These are phyloP conservation scores for Striga asiatica DNA, from an alignment of 257 asterid species.

Conservation along the genomic window DNA sequence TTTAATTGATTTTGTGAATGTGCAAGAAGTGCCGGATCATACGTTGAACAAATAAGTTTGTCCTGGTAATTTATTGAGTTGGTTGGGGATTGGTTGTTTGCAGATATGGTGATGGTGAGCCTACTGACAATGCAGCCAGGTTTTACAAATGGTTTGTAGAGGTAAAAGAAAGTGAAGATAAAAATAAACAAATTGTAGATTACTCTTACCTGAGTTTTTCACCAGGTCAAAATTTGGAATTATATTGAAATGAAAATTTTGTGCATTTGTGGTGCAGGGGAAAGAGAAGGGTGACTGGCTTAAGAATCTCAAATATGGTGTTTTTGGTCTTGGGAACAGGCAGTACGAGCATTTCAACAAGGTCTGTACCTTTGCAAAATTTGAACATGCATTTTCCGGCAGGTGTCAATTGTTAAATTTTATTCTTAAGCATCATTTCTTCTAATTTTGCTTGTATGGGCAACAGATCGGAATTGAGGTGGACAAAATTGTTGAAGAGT, in stretches of 20 bases:
- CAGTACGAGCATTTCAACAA: conserved; percentile 99
- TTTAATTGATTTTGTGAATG: too few species aligned
- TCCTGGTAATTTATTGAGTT: conserved; percentile 23
- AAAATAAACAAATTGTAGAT: neutral
- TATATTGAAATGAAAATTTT: conserved; percentile 7
- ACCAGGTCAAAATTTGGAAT: conserved; percentile 11
- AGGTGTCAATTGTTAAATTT: neutral
- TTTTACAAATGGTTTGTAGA: conserved; percentile 93
- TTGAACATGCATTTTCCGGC: too few species aligned
- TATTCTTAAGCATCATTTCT: conserved; percentile 6
- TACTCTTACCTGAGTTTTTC: neutral
- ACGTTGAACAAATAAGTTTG: conserved; percentile 2
- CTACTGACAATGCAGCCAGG: conserved; percentile 96
- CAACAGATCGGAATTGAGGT: conserved; percentile 82
- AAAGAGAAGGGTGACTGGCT: conserved; percentile 69
- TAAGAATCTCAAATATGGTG: conserved; percentile 73
- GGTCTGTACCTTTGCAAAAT: too few species aligned
- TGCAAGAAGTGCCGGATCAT: conserved; percentile 13
- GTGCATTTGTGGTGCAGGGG: conserved; percentile 34
- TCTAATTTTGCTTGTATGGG: conserved; percentile 14
- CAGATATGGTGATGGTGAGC: conserved; percentile 99
- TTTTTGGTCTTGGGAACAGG: conserved; percentile 97
- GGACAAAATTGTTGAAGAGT: conserved; percentile 55
- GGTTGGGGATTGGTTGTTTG: conserved; percentile 40
- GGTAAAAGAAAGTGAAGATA: conserved; percentile 48